Conservation (phyloP, 2,329 filamentous ascomycete species). For the Scytalidium sp. region DNA sequence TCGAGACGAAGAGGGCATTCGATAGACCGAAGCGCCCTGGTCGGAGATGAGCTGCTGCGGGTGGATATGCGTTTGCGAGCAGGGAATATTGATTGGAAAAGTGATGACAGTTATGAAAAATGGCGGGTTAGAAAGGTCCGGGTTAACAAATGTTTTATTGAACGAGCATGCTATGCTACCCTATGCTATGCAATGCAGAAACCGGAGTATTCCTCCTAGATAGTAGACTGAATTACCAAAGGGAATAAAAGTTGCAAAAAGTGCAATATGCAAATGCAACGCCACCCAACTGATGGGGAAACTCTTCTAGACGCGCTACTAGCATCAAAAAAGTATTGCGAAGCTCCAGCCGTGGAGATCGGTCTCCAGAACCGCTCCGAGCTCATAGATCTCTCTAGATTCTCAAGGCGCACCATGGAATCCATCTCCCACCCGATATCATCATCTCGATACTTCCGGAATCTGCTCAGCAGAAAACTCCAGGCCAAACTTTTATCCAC, state of each 20-base stretch:
- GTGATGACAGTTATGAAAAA: background rate
- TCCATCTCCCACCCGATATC: too few relatives aligned
- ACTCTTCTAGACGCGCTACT: background rate
- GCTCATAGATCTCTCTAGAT: too few relatives aligned
- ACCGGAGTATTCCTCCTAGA: background rate
- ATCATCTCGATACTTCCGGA: too few relatives aligned
- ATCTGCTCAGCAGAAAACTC: too few relatives aligned
- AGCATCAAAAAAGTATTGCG: background rate
- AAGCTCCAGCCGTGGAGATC: too few relatives aligned
- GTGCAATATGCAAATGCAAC: background rate
- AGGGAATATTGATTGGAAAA: background rate
- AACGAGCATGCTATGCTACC: background rate
- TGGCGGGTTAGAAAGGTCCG: background rate
- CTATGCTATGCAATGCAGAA: background rate
- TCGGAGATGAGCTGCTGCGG: slow-evolving; percentile 17
- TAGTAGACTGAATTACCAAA: background rate
- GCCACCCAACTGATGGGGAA: background rate
- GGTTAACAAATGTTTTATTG: background rate
- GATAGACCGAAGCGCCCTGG: slow-evolving; percentile 78
- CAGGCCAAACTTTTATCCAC: too few relatives aligned
- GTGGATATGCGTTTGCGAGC: background rate
- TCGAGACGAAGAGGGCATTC: slow-evolving; percentile 65
- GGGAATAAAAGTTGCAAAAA: background rate
- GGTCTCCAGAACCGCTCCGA: too few relatives aligned
- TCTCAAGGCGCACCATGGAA: too few relatives aligned